Conservation (phyloP, 805 yeast genomes). For the Cyberlindnera subsufficiens region DNA sequence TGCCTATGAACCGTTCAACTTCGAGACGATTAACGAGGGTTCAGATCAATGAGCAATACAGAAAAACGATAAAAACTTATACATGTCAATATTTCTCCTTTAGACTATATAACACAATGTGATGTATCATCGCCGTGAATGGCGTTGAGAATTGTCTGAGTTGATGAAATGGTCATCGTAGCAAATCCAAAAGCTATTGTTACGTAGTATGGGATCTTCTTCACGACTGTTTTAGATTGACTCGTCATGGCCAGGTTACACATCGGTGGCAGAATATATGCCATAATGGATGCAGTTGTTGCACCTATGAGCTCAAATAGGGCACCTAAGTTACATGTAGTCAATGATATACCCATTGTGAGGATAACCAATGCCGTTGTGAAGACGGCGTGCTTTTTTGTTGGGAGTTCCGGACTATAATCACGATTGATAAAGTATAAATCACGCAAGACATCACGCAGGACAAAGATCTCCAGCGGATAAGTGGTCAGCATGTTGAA, state of each 20-base stretch:
- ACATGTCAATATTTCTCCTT: neutral
- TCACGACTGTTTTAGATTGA: constrained; percentile 31
- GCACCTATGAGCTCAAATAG: constrained; percentile 89
- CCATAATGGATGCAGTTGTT: constrained; percentile 87
- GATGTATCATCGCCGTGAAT: constrained; percentile 10
- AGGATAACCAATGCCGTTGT: constrained; percentile 61
- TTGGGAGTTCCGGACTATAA: constrained; percentile 35
- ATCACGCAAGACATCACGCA: constrained; percentile 80
- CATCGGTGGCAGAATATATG: constrained; percentile 85
- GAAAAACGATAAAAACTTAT: neutral
- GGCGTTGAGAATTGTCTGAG: constrained; percentile 53
- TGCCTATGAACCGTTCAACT: constrained; percentile 84
- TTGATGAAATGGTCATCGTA: constrained; percentile 77
- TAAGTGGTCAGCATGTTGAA: constrained; percentile 88
- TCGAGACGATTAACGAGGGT: constrained; percentile 25
- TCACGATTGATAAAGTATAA: constrained; percentile 34
- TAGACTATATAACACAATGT: constrained; percentile 15
- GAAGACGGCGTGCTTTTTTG: constrained; percentile 49
- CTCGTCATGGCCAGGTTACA: constrained; percentile 67
- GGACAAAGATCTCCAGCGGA: constrained; percentile 86
- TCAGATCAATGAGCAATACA: neutral
- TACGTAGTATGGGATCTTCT: constrained; percentile 50
- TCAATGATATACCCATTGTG: constrained; percentile 70
- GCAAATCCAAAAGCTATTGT: constrained; percentile 68
- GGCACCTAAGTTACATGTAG: constrained; percentile 86